Conservation (phyloP, 805 yeast genomes). For the Jamesozyma spencerorum region DNA sequence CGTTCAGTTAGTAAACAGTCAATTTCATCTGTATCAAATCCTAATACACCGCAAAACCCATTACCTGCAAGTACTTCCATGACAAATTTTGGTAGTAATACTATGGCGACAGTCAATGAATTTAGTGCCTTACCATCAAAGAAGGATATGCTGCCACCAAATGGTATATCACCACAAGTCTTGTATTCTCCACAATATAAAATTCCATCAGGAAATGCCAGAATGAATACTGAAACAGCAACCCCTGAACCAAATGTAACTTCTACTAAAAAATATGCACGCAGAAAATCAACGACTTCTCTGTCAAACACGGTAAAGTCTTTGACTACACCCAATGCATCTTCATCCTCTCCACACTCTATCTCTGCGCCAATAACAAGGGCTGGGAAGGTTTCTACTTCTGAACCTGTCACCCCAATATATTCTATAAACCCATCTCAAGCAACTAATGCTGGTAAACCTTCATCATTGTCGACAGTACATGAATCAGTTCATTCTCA, state of each 20-base stretch:
- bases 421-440: slow-evolving; percentile 1
- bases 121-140: neutral
- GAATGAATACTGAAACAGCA: neutral
- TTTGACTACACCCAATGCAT: neutral
- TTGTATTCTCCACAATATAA: slow-evolving; percentile 5
- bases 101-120: neutral
- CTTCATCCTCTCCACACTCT: neutral
- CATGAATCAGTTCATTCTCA: slow-evolving; percentile 1
- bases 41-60: neutral
- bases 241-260: neutral
- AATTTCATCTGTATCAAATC: neutral
- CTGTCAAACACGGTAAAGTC: neutral
- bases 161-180: slow-evolving; percentile 5
- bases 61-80: too few species aligned
- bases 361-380: neutral
- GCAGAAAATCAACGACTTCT: slow-evolving; percentile 7
- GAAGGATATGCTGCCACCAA: slow-evolving; percentile 7
- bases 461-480: slow-evolving; percentile 2
- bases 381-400: slow-evolving; percentile 2
- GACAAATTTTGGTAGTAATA: too few species aligned
- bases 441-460: neutral
- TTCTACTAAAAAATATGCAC: neutral
- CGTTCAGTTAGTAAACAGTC: neutral
- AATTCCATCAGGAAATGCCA: neutral
- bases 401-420: slow-evolving; percentile 10